A percentile compares a stretch with the other conserved stretches of the same genome.
Evolutionary conservation across 23 red algal genomes (phyloP).

Genomic region (Gracilaria gracilis): DNA sequence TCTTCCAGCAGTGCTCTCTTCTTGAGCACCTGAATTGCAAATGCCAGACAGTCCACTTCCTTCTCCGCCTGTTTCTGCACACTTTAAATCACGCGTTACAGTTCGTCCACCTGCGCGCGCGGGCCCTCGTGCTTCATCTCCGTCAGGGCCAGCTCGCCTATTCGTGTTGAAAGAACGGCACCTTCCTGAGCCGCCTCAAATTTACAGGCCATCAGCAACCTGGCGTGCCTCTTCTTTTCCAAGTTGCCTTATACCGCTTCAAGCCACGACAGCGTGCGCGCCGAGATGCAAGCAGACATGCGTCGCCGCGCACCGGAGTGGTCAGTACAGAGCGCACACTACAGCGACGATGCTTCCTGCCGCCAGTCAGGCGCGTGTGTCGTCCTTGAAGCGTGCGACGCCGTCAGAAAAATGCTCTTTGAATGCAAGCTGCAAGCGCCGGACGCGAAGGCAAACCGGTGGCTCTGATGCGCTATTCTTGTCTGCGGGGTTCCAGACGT

Average conservation of each 20-base stretch:
- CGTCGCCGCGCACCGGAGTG: too few relatives aligned
- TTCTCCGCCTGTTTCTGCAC: constrained; percentile 5
- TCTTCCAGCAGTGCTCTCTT: constrained; percentile 36
- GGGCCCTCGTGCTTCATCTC: constrained; percentile 19
- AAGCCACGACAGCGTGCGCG: too few relatives aligned
- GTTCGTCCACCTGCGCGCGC: constrained; percentile 7
- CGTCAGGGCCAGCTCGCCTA: constrained; percentile 28
- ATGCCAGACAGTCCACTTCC: too few relatives aligned
- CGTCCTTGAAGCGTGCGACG: too few relatives aligned
- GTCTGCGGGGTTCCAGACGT: neutral
- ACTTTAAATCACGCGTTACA: neutral
- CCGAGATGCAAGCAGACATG: too few relatives aligned
- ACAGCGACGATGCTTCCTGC: neutral
- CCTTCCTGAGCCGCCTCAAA: constrained; percentile 6
- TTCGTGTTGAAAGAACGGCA: neutral
- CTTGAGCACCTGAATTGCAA: neutral
- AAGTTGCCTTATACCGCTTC: too few relatives aligned
- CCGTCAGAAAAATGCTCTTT: neutral
- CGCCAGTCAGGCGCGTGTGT: neutral
- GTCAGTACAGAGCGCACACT: neutral
- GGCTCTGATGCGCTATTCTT: neutral
- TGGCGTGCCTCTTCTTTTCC: too few relatives aligned
- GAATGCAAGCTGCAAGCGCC: neutral
- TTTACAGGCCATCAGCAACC: neutral
- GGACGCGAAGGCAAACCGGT: neutral